phyloP scores from a whole-genome alignment of 2,329 filamentous ascomycete species.

The Fusarium floridanum region DNA sequence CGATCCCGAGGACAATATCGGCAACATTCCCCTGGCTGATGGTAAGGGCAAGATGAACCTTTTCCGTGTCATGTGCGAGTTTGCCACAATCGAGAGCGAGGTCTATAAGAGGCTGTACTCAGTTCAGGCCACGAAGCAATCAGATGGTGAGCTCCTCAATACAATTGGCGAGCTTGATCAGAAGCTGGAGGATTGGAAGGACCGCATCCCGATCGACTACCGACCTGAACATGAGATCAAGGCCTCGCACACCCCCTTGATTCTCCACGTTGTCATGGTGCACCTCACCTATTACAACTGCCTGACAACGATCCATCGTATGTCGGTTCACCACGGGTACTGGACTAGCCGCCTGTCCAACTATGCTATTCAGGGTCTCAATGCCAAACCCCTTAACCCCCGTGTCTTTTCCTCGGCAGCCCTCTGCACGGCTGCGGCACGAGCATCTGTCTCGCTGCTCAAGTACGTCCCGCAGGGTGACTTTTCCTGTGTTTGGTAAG shows the following conservation, averaged over 20 bases:
- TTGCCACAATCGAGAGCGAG: conserved; percentile 90
- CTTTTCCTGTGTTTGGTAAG: conserved; percentile 93
- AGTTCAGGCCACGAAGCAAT: conserved; percentile 90
- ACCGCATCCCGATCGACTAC: conserved; percentile 93
- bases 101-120: conserved; percentile 96
- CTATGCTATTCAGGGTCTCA: conserved; percentile 93
- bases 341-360: conserved; percentile 97
- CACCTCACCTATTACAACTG: conserved; percentile 99
- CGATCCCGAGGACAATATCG: conserved; percentile 90
- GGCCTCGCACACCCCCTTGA: conserved; percentile 90
- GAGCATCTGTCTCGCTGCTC: conserved; percentile 92
- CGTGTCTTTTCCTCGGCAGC: conserved; percentile 94
- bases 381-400: conserved; percentile 90
- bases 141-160: conserved; percentile 91
- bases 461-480: conserved; percentile 98
- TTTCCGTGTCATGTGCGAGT: conserved; percentile 92
- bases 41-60: conserved; percentile 95
- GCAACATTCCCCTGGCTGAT: conserved; percentile 90
- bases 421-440: conserved; percentile 90
- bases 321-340: conserved; percentile 98
- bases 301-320: conserved; percentile 95
- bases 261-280: conserved; percentile 92
- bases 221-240: conserved; percentile 98
- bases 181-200: conserved; percentile 94
- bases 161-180: conserved; percentile 95